These are phyloP conservation scores for Acer campestre DNA, from an alignment of 345 rosid genomes.

Conservation along the genomic window DNA sequence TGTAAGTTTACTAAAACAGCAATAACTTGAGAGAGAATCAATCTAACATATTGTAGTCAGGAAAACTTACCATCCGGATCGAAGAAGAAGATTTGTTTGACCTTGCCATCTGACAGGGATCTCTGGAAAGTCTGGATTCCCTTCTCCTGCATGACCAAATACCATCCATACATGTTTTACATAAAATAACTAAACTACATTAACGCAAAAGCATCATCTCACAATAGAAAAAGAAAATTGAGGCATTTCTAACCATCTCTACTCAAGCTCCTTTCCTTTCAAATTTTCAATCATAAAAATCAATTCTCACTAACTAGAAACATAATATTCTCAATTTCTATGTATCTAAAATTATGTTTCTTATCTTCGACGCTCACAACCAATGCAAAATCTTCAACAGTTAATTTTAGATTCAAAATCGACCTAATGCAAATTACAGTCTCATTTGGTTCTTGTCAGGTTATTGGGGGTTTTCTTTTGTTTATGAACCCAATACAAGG, in stretches of 20 bases:
- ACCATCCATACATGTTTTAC: background rate
- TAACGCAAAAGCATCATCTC: background rate
- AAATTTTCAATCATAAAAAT: no score
- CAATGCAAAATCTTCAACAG: background rate
- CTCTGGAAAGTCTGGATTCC: slow-evolving; percentile 73
- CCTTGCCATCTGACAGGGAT: slow-evolving; percentile 64
- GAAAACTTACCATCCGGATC: slow-evolving; percentile 83
- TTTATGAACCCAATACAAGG: no score
- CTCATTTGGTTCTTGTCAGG: no score
- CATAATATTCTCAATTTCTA: no score
- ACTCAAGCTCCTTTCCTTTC: background rate
- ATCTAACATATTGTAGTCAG: background rate
- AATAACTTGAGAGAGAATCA: no score
- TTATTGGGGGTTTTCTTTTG: no score
- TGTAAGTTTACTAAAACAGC: no score
- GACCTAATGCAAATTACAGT: no score
- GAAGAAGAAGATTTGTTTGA: slow-evolving; percentile 90
- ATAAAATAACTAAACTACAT: background rate
- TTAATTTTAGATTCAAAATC: no score
- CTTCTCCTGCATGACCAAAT: slow-evolving; percentile 56
- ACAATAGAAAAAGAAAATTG: background rate
- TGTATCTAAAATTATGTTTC: no score
- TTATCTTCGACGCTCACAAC: background rate
- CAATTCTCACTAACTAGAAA: no score
- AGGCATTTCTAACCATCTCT: background rate